Base-by-base conservation (phyloP, 768 basidiomycete genomes). In the Mycena rebaudengoi region DNA sequence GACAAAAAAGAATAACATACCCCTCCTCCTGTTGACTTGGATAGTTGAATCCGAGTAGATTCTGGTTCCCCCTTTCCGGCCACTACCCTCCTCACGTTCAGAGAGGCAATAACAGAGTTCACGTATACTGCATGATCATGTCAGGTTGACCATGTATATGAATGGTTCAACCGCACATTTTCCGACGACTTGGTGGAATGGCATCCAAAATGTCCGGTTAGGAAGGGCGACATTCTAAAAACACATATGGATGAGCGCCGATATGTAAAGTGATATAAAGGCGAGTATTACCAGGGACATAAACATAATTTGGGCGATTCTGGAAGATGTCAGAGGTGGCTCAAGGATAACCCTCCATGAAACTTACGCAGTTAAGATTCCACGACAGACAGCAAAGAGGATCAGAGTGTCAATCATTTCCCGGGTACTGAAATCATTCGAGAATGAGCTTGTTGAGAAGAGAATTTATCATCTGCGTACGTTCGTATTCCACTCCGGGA, bases 171-270 rank as follows among this genome's bases (percentile, higher is more conserved):
- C n/a, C 55, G 48, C 53, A 64, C 62, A 18, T 41, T 64, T 64
- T 2, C 62, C 50, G 7, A 64, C 50, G 4, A 59, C 23, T 25
- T 64, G 62, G 33, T 64, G 62, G 50, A 64, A 64, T 4, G 62
- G 62, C 23, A 58, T 55, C 62, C 62, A 64, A 26, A 32, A 48
- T 1, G 62, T 64, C 10, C 35, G 56, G 4, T 33, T 14, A 7
- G 62, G 62, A 37, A 46, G 10, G 8, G 41, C 55, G 7, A 64
- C 50, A 23, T 64, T 64, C 62, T 64, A 25, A 1, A 45, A 23
- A 13, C 14, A 4, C 7, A 33, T 2, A 52, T n/a, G n/a, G 14
- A 21, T 6, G 3, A 32, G 11, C n/a, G 21, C 32, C 28, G 25
- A 35, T 40, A 20, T 40, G 16, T 10, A 40, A 39, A 53, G 4